Conservation (phyloP, 306 rosid species). For the Phaseolus lunatus region DNA sequence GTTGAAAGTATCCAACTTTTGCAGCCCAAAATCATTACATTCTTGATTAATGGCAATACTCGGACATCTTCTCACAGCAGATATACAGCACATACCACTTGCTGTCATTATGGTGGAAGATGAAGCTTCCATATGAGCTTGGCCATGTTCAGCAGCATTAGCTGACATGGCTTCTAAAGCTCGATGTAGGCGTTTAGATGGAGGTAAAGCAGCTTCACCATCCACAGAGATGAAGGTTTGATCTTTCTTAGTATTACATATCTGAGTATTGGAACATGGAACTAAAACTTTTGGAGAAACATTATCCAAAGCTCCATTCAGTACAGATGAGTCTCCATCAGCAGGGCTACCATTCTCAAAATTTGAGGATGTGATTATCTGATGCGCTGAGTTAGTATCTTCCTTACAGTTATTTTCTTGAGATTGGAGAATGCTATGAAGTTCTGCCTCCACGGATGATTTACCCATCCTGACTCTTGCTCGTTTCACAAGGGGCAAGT, state of each 20-base stretch:
- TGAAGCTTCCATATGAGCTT: conserved; percentile 48
- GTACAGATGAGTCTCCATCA: conserved; percentile 52
- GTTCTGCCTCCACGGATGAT: conserved; percentile 63
- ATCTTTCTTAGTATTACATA: conserved; percentile 64
- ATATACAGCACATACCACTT: conserved; percentile 42
- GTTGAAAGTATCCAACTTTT: conserved; percentile 44
- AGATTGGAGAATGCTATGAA: conserved; percentile 46
- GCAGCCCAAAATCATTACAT: conserved; percentile 42
- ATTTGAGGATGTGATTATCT: conserved; percentile 51
- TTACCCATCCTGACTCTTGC: conserved; percentile 94
- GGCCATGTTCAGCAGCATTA: conserved; percentile 82
- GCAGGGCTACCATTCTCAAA: conserved; percentile 54
- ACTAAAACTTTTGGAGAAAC: conserved; percentile 56
- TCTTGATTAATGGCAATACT: conserved; percentile 46
- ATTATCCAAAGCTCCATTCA: conserved; percentile 54
- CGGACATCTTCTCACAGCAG: conserved; percentile 48
- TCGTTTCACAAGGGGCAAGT: conserved; percentile 91
- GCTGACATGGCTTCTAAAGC: conserved; percentile 99
- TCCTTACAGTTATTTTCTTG: conserved; percentile 63
- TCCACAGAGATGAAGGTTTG: conserved; percentile 71
- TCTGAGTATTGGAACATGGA: conserved; percentile 53
- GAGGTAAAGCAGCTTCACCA: conserved; percentile 93
- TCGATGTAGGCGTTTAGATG: conserved; percentile 94
- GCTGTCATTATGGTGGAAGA: conserved; percentile 51
- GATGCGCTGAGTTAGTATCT: conserved; percentile 46